Evolutionary conservation across 106 monocot species (phyloP).

Genomic region (Platanthera guangdongensis): DNA sequence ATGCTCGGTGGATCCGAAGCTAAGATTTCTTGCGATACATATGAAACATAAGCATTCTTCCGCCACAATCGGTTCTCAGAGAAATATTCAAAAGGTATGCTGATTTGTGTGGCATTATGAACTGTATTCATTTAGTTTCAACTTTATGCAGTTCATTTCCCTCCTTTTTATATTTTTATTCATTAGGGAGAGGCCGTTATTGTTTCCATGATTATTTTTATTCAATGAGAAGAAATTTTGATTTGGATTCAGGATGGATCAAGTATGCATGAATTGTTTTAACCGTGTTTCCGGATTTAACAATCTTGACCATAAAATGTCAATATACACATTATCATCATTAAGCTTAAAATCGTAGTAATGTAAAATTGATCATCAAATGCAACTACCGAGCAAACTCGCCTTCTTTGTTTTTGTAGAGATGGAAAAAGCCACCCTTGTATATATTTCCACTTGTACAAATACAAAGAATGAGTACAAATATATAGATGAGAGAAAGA

Average conservation of each 20-base stretch:
- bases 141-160: not conserved
- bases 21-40: not conserved
- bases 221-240: slow-evolving; percentile 2
- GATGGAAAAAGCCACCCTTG: no score
- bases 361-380: not conserved
- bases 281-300: not conserved
- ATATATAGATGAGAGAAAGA: no score
- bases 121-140: not conserved
- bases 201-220: not conserved
- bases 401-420: no score
- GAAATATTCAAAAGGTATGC: slow-evolving; percentile 16
- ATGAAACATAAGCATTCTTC: slow-evolving; percentile 8
- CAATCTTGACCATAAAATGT: not conserved
- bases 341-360: not conserved
- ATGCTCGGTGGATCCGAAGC: not conserved
- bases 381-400: no score
- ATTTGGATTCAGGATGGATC: not conserved
- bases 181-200: not conserved
- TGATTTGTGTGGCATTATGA: slow-evolving; percentile 12
- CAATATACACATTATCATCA: not conserved
- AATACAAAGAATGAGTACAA: no score
- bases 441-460: no score
- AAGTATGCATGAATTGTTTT: slow-evolving; percentile 1
- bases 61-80: slow-evolving; percentile 4
- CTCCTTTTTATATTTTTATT: not conserved